Conservation (phyloP, 768 basidiomycete genomes). For the Megacollybia marginata region DNA sequence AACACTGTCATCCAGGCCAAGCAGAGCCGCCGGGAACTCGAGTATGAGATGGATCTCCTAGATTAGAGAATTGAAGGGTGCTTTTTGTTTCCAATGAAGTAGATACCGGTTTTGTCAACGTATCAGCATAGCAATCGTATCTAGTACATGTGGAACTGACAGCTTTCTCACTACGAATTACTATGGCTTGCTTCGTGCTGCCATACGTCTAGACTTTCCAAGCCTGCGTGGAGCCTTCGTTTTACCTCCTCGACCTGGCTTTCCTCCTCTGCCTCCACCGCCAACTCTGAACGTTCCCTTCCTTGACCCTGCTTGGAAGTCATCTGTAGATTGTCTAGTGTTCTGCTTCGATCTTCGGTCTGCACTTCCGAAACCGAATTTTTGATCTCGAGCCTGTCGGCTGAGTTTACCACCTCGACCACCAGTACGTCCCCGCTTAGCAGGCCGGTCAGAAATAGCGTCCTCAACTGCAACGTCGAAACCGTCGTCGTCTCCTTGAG, state of each 20-base stretch:
- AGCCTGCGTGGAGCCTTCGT: slow-evolving; percentile 34
- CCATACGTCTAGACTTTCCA: slow-evolving; percentile 52
- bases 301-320: slow-evolving; percentile 44
- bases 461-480: slow-evolving; percentile 92
- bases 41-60: too few relatives aligned
- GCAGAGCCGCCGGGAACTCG: too few relatives aligned
- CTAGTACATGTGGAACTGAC: not conserved
- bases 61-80: too few relatives aligned
- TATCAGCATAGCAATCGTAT: not conserved
- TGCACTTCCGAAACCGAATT: slow-evolving; percentile 75
- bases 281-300: slow-evolving; percentile 19
- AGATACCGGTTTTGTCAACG: too few relatives aligned
- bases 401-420: slow-evolving; percentile 31
- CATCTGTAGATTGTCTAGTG: slow-evolving; percentile 72
- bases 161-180: not conserved
- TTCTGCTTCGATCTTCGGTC: slow-evolving; percentile 74
- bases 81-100: too few relatives aligned
- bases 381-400: slow-evolving; percentile 62
- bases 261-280: slow-evolving; percentile 22
- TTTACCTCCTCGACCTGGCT: slow-evolving; percentile 19
- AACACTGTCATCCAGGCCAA: too few relatives aligned
- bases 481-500: slow-evolving; percentile 51
- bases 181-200: slow-evolving; percentile 30
- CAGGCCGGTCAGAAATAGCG: slow-evolving; percentile 67
- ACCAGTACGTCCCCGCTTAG: slow-evolving; percentile 26